Base-by-base conservation (phyloP, 129 eudicot genomes). In the Escallonia herrerae region DNA sequence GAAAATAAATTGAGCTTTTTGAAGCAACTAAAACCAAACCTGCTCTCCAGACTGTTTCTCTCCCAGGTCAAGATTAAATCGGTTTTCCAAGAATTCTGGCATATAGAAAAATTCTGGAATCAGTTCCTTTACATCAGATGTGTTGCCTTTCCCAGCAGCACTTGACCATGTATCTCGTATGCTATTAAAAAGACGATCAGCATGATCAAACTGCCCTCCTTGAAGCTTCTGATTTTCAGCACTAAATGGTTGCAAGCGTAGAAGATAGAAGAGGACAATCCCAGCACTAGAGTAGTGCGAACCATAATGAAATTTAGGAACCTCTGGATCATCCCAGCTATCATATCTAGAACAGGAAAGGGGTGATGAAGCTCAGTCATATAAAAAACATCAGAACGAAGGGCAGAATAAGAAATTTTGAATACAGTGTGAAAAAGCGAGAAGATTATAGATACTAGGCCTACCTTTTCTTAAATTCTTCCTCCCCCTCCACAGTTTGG, bases 271-370 rank as follows among this genome's bases (percentile, higher is more conserved):
- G 49, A 94, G 99, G n/a, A 94, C 95, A 47, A 94, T 94, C 62
- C 99, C 99, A 64, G 99, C 99, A 80, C 99, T 94, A 4, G 99
- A 94, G 79, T 94, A 94, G 79, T 94, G 99, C 73, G 99, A 94
- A 37, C 99, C 99, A 60, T 94, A 94, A 72, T 94, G 99, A 68
- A 94, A 94, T 61, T 94, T 94, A 15, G 99, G 99, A 63, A 89
- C 83, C 64, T 94, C 99, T 14, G 99, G 99, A 80, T 94, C 99
- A 76, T 94, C 99, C 99, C 99, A 94, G 82, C 97, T 86, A 62
- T 94, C 82, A 76, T 81, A 94, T 77, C 99, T 94, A 79, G 41
- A 13, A 73, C 10, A 65, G 1, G 48, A 60, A 64, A 51, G 11
- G 4, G 10, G 48, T 54, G 53, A 42, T 13, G 65, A 51, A 66